Percentiles rank a stretch among this genome's conserved stretches.
These are phyloP conservation scores for Agapanthus africanus DNA, from an alignment of 106 monocot species.

Conservation along the genomic window DNA sequence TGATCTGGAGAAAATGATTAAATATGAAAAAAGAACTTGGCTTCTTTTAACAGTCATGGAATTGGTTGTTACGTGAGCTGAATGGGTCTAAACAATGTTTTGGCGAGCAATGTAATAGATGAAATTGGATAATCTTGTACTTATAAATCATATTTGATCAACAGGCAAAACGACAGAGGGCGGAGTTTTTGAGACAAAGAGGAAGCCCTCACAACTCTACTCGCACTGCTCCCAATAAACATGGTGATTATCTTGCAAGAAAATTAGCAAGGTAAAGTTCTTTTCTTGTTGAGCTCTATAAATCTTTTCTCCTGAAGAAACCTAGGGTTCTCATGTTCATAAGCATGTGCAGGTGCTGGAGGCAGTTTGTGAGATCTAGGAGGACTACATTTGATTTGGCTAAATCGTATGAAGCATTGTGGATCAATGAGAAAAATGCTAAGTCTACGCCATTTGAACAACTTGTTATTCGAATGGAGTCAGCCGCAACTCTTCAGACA, in stretches of 20 bases:
- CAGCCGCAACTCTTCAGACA: constrained; percentile 44
- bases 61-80: no score
- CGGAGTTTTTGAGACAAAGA: constrained; percentile 69
- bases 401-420: constrained; percentile 52
- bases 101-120: no score
- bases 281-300: background rate
- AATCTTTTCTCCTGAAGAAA: background rate
- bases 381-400: constrained; percentile 60
- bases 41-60: no score
- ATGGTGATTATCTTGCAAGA: constrained; percentile 74
- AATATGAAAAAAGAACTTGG: no score
- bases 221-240: constrained; percentile 28
- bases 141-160: constrained; percentile 7
- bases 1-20: no score
- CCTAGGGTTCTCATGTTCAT: background rate
- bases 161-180: constrained; percentile 80
- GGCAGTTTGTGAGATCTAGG: constrained; percentile 56
- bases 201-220: constrained; percentile 44
- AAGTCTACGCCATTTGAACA: constrained; percentile 89
- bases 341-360: constrained; percentile 69
- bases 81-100: no score
- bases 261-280: constrained; percentile 59
- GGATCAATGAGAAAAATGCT: constrained; percentile 44
- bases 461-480: constrained; percentile 66
- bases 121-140: no score